These are phyloP conservation scores for Combretum micranthum DNA, from an alignment of 345 rosid genomes.

Conservation along the genomic window DNA sequence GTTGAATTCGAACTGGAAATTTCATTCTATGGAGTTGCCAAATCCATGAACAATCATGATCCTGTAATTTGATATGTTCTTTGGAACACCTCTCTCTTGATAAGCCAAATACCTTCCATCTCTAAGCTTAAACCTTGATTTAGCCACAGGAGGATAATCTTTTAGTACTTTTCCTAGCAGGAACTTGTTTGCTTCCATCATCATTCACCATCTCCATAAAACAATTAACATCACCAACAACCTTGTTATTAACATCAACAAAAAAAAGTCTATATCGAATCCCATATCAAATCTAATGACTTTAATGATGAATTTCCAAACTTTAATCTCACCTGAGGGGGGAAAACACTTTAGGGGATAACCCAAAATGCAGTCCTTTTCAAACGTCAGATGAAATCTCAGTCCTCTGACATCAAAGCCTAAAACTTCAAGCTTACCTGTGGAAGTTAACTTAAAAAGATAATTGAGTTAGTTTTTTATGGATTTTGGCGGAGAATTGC, in stretches of 20 bases:
- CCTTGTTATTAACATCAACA: neutral
- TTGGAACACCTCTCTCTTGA: constrained; percentile 68
- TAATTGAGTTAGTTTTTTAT: no score
- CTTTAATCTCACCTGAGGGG: no score
- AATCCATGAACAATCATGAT: constrained; percentile 83
- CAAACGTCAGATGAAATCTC: no score
- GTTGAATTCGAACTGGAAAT: constrained; percentile 59
- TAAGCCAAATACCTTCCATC: constrained; percentile 84
- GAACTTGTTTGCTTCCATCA: constrained; percentile 22
- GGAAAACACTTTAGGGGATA: no score
- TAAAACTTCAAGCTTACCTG: no score
- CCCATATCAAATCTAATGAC: no score
- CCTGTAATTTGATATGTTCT: constrained; percentile 43
- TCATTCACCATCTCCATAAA: constrained; percentile 29
- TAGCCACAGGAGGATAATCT: constrained; percentile 19
- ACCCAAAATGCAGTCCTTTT: no score
- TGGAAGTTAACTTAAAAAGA: no score
- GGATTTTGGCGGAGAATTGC: no score
- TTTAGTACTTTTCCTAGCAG: constrained; percentile 17
- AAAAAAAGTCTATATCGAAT: no score
- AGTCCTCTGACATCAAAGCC: no score
- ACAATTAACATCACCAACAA: constrained; percentile 16
- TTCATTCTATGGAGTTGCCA: constrained; percentile 96
- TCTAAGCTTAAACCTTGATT: constrained; percentile 48
- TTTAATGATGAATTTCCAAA: no score